Base-by-base conservation (phyloP, 192 early-diverging fungal species). In the Chytriomyces confervae region DNA sequence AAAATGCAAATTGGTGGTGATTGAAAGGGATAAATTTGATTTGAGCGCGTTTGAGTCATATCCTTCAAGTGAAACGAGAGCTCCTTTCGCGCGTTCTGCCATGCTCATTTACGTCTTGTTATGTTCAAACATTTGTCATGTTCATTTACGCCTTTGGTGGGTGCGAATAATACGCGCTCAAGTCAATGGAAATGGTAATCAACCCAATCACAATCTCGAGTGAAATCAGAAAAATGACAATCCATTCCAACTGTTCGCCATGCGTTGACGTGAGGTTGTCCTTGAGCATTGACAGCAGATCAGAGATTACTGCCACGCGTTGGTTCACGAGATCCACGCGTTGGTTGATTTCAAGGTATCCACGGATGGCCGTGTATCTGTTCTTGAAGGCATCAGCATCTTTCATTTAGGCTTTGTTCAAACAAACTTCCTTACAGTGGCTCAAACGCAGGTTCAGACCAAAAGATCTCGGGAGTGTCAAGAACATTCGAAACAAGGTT, bases 221-320 rank as follows among this genome's bases (percentile, higher is more conserved):
- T 6, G 46, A 91, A 86, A 98, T 98, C 50, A 98, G 86, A 66
- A 95, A 91, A 78, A 98, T 98, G 3, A 98, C 94, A 77, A 98
- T 98, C 96, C 96, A 98, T 79, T 98, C 97, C 29, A 98, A 84
- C 67, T 96, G 94, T 80, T 98, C 97, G 76, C 91, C 95, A 77
- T 98, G 97, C 48, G 93, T 93, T 44, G 92, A 93, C 43, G 91
- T 97, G 66, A 96, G 84, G 77, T 99, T 95, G 43, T 97, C 95
- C 77, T 96, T 97, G 50, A 99, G 84, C 95, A 99, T 97, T 44
- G 97, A 94, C 72, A 99, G 84, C 71, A 99, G 82, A 80, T 97
- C 89, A 10, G 84, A 83, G 68, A 99, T 97, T 2, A 99, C 96
- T 23, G 89, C 87, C 29, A 95, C 95, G 18, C 97, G 89, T 79